Evolutionary conservation across 352 stramenopile genomes (phyloP).

Genomic region (Pythium sukuiense): DNA sequence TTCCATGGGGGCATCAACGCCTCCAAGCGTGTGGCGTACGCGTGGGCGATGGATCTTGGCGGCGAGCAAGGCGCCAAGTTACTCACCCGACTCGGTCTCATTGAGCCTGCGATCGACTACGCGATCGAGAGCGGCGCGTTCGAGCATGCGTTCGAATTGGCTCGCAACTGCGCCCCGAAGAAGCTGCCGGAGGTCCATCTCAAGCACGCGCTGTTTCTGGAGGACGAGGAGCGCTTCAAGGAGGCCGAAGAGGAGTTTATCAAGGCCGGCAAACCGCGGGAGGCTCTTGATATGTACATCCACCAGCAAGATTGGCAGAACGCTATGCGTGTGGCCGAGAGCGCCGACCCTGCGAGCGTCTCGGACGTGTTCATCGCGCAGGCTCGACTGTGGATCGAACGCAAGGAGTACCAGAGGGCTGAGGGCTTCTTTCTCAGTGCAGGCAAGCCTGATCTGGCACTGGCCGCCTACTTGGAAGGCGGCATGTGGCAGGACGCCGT

Average conservation of each 20-base stretch:
- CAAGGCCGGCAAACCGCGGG: slow-evolving; percentile 89
- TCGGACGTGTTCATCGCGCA: slow-evolving; percentile 92
- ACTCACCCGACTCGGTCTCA: slow-evolving; percentile 89
- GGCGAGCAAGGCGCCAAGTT: slow-evolving; percentile 90
- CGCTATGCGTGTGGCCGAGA: slow-evolving; percentile 91
- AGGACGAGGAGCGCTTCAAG: slow-evolving; percentile 93
- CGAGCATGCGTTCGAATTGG: slow-evolving; percentile 92
- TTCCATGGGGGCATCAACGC: slow-evolving; percentile 91
- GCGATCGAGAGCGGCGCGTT: slow-evolving; percentile 91
- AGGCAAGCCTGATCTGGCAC: slow-evolving; percentile 88
- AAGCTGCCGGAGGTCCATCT: slow-evolving; percentile 92
- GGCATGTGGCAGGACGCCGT: slow-evolving; percentile 89
- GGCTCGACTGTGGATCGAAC: slow-evolving; percentile 82
- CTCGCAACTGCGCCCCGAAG: slow-evolving; percentile 76
- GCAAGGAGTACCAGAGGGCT: slow-evolving; percentile 78
- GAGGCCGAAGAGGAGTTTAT: slow-evolving; percentile 93
- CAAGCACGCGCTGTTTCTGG: slow-evolving; percentile 92
- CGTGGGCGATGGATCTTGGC: slow-evolving; percentile 91
- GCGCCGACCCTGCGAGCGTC: slow-evolving; percentile 85
- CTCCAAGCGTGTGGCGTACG: slow-evolving; percentile 93
- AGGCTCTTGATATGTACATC: slow-evolving; percentile 96
- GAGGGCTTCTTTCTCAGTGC: slow-evolving; percentile 92
- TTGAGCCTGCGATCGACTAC: slow-evolving; percentile 94
- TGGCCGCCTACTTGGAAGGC: slow-evolving; percentile 86
- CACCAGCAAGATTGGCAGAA: slow-evolving; percentile 93